Percentiles rank a stretch among this genome's conserved stretches.
phyloP scores from a whole-genome alignment of 2,329 filamentous ascomycete genomes.

The Phaeosphaeriaceae sp. region DNA sequence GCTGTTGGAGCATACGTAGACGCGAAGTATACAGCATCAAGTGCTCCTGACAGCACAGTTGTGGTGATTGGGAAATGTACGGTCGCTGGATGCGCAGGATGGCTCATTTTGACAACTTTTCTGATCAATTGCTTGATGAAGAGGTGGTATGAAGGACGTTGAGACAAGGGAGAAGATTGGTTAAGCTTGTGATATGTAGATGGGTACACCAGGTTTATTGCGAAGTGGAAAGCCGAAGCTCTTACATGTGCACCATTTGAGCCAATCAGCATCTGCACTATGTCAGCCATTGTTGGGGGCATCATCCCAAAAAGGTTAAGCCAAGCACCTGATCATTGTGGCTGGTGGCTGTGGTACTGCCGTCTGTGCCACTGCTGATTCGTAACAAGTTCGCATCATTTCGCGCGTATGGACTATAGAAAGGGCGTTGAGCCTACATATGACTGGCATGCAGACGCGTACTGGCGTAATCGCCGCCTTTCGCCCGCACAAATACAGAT shows the following conservation, averaged over 20 bases:
- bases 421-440: constrained; percentile 26
- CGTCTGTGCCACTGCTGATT: background rate
- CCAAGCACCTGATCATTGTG: constrained; percentile 2
- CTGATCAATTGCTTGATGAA: constrained; percentile 4
- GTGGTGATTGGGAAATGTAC: constrained; percentile 58
- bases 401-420: constrained; percentile 12
- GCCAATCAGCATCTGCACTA: no score
- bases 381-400: constrained; percentile 2
- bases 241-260: no score
- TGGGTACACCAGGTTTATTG: no score
- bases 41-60: constrained; percentile 49
- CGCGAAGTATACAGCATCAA: constrained; percentile 49
- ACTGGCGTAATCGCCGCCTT: constrained; percentile 49
- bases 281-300: no score
- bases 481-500: constrained; percentile 50
- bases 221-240: no score
- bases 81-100: constrained; percentile 54
- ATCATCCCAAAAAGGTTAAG: constrained; percentile 6
- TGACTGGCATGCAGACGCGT: constrained; percentile 47
- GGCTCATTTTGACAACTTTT: constrained; percentile 32
- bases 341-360: constrained; percentile 11
- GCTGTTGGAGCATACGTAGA: constrained; percentile 43
- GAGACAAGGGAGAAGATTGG: background rate
- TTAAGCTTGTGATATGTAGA: no score
- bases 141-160: background rate